Percentiles rank a stretch among this genome's conserved stretches.
These are phyloP conservation scores for Fusarium pininemorale DNA, from an alignment of 2,329 filamentous ascomycete genomes.

Conservation along the genomic window DNA sequence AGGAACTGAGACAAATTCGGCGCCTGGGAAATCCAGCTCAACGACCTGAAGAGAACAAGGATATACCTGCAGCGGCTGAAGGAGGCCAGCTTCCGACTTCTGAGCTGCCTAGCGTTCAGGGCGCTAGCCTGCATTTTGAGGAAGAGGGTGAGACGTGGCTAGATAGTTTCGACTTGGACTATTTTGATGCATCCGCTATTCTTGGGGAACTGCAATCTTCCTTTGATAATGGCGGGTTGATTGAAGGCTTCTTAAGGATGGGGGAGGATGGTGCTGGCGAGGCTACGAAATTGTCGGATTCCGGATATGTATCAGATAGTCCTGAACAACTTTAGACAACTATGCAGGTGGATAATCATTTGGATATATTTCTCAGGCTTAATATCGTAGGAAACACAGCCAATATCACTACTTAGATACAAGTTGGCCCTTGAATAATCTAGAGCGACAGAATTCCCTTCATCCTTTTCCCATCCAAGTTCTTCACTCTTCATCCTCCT, in stretches of 20 bases:
- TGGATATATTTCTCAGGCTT: accelerated
- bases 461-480: too few relatives aligned
- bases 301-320: not conserved
- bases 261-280: not conserved
- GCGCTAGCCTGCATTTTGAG: not conserved
- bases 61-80: too few relatives aligned
- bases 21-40: not conserved
- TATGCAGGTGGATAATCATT: too few relatives aligned
- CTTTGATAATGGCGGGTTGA: not conserved
- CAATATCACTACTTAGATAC: too few relatives aligned
- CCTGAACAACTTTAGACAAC: not conserved
- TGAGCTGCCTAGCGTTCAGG: not conserved
- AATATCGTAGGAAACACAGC: accelerated
- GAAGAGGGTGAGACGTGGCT: not conserved
- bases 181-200: not conserved
- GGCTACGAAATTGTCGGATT: not conserved
- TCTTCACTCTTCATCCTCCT: too few relatives aligned
- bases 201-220: not conserved
- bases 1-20: not conserved
- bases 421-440: too few relatives aligned
- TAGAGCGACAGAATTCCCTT: too few relatives aligned
- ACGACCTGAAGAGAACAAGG: too few relatives aligned
- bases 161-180: not conserved
- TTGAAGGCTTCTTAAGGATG: not conserved
- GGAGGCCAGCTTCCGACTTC: not conserved